phyloP scores from a whole-genome alignment of 345 rosid species.

The Populus simonii region DNA sequence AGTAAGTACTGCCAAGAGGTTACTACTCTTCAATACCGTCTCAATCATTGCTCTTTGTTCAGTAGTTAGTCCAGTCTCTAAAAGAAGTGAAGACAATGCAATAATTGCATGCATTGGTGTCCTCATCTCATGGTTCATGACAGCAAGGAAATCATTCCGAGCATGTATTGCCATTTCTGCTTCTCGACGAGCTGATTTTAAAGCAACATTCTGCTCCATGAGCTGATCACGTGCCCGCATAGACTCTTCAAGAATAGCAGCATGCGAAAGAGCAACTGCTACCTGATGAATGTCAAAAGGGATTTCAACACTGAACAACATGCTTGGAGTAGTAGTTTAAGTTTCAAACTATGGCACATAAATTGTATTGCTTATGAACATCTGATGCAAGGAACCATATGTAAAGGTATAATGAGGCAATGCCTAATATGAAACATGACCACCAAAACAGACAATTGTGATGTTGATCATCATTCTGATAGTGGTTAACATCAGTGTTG shows the following conservation, averaged over 20 bases:
- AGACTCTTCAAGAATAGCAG: slow-evolving; percentile 91
- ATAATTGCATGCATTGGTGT: slow-evolving; percentile 89
- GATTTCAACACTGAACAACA: slow-evolving; percentile 5
- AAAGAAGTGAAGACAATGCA: slow-evolving; percentile 80
- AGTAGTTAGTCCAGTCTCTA: slow-evolving; percentile 73
- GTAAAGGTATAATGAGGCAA: background rate
- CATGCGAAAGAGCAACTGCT: slow-evolving; percentile 96
- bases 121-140: slow-evolving; percentile 98
- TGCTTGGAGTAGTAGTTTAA: background rate
- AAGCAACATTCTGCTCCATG: slow-evolving; percentile 70
- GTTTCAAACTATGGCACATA: background rate
- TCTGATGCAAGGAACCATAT: background rate
- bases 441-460: background rate
- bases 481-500: background rate
- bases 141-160: slow-evolving; percentile 88
- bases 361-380: background rate
- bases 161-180: slow-evolving; percentile 93
- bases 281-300: slow-evolving; percentile 46
- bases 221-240: slow-evolving; percentile 88
- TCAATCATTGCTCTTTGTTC: slow-evolving; percentile 90
- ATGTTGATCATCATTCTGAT: background rate
- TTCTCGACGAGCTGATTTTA: slow-evolving; percentile 77
- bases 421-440: background rate
- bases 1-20: slow-evolving; percentile 76
- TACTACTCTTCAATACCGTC: slow-evolving; percentile 83